These are phyloP conservation scores for Gonapodya sp. DNA, from an alignment of 192 early-diverging fungal genomes.

Conservation along the genomic window DNA sequence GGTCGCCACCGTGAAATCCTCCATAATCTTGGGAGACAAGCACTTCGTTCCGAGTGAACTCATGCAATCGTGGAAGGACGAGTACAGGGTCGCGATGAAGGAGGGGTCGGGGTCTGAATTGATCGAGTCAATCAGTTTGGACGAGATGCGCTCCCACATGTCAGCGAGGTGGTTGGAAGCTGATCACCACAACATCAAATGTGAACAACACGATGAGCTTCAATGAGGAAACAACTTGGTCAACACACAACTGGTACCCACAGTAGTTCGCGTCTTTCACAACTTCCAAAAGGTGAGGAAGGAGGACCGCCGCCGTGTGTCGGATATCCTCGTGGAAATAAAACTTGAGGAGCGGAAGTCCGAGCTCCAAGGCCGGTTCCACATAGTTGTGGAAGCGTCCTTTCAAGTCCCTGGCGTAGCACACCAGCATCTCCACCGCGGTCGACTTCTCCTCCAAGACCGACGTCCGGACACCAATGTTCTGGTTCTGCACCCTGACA, in stretches of 20 bases:
- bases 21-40: conserved; percentile 52
- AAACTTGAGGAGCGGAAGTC: conserved; percentile 86
- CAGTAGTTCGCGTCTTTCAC: conserved; percentile 41
- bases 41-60: conserved; percentile 53
- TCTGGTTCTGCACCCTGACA: conserved; percentile 63
- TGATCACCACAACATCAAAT: conserved; percentile 18
- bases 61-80: conserved; percentile 66
- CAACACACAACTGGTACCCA: too few relatives aligned
- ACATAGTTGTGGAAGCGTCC: conserved; percentile 81
- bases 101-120: conserved; percentile 68
- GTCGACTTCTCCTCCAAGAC: conserved; percentile 96
- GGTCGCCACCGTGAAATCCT: conserved; percentile 59
- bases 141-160: conserved; percentile 65
- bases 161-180: conserved; percentile 41
- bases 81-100: conserved; percentile 68
- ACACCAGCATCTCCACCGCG: conserved; percentile 94
- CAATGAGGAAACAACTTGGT: conserved; percentile 3
- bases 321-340: conserved; percentile 97
- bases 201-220: conserved; percentile 18
- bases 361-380: conserved; percentile 69
- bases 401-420: conserved; percentile 87
- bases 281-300: conserved; percentile 68
- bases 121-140: conserved; percentile 71
- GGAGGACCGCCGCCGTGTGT: conserved; percentile 68
- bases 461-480: conserved; percentile 91